Conservation (phyloP, 768 basidiomycete species). For the Amyloporia xantha region DNA sequence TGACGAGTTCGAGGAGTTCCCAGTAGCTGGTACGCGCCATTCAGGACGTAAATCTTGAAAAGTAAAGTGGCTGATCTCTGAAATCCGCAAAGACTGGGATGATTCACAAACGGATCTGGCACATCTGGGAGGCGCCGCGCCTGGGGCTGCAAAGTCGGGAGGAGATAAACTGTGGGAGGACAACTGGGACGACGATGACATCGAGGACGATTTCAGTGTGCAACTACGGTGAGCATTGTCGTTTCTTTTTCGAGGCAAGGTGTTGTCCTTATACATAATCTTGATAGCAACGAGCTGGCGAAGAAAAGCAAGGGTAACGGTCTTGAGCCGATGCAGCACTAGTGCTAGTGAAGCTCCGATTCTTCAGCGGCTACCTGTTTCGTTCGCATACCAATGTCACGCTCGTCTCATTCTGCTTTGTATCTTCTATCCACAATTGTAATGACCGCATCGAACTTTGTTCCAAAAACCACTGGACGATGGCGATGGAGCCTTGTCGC, state of each 20-base stretch:
- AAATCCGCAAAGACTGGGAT: constrained; percentile 92
- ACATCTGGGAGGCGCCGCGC: constrained; percentile 65
- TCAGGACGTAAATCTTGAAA: too few relatives aligned
- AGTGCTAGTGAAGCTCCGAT: too few relatives aligned
- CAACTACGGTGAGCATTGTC: constrained; percentile 90
- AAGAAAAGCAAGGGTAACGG: constrained; percentile 19
- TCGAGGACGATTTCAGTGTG: constrained; percentile 94
- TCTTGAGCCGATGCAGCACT: constrained; percentile 26
- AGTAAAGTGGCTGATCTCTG: too few relatives aligned
- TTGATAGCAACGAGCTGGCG: constrained; percentile 19
- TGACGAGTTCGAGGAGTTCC: constrained; percentile 95
- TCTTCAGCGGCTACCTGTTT: too few relatives aligned
- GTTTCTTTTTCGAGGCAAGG: too few relatives aligned
- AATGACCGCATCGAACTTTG: too few relatives aligned
- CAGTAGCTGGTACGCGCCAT: constrained; percentile 59
- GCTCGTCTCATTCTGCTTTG: too few relatives aligned
- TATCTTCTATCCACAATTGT: too few relatives aligned
- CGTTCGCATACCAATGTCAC: too few relatives aligned
- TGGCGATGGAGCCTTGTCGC: too few relatives aligned
- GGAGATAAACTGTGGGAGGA: constrained; percentile 98
- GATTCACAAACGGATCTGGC: constrained; percentile 79
- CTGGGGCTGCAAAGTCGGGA: constrained; percentile 70
- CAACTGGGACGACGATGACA: constrained; percentile 99
- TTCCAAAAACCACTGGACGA: too few relatives aligned
- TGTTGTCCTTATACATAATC: too few relatives aligned